Evolutionary conservation across 495 filamentous ascomycete genomes (phyloP), one percentile per base, ranked within the genome.

Genomic region (Cryomyces minteri): DNA sequence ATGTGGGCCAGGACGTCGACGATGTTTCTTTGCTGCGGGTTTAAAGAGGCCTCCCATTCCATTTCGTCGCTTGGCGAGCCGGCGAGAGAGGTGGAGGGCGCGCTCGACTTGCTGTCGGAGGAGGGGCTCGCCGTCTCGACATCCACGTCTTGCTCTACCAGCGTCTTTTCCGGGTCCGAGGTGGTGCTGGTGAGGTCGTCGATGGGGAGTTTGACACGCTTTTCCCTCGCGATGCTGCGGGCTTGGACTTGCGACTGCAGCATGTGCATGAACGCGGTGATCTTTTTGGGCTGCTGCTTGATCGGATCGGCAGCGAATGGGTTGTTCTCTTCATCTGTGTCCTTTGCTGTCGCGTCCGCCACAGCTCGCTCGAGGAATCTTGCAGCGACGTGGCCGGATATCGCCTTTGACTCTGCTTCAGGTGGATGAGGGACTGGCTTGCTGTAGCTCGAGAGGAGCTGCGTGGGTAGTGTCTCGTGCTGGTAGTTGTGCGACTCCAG

Each of bases 1-100:
- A 51, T 34, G 32, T 25, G 46, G 31, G 51, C 52, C 4, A 51
- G 41, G 32, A 51, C 52, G 43, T 54, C 52, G 46, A 54, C 48
- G 6, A 54, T 31, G 40, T 54, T 54, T 43, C 40, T 43, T 29
- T 54, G 49, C 29, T 54, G 44, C 3, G 45, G 45, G 12, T 40
- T 32, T 4, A 54, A 43, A 0, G 32, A 43, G 12, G 43, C 31
- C 4, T 46, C 45, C 52, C 52, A 54, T 25, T 31, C 25, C 41
- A 46, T 39, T n/a, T 39, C 32, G 12, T 10, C 25, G 4, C 2
- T 30, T 4, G 39, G 5, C 10, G 45, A 31, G 0, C 12, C 18
- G 36, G 10, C 7, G 10, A 36, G 6, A 6, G 43, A 1, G 2
- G 51, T 41, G 18, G 18, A 25, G 18, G 18, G 18, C 18, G 18